A percentile compares a stretch with the other conserved stretches of the same genome.
These are phyloP conservation scores for Dunaliella sp. DNA, from an alignment of 139 green algal genomes.

Conservation along the genomic window DNA sequence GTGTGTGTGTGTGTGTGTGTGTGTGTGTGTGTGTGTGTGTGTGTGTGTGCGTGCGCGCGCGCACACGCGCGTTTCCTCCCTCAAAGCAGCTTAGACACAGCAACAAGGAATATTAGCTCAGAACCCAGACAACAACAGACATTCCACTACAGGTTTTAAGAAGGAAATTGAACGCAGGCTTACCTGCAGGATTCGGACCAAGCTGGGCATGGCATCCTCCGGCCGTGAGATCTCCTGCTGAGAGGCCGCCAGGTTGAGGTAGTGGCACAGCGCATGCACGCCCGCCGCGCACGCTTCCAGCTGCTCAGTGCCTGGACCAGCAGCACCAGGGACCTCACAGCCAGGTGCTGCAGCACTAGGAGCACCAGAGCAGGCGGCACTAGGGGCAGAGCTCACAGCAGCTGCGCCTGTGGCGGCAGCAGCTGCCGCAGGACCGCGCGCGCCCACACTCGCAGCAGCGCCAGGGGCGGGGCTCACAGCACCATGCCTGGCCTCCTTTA, in stretches of 20 bases:
- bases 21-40: too few species aligned
- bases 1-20: too few species aligned
- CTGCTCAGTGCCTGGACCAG: background rate
- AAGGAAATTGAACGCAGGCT: too few species aligned
- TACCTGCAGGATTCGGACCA: conserved; percentile 48
- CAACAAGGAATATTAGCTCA: too few species aligned
- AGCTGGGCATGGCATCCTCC: conserved; percentile 35
- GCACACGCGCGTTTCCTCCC: too few species aligned
- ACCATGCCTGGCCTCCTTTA: background rate
- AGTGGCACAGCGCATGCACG: conserved; percentile 35
- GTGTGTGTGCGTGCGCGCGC: too few species aligned
- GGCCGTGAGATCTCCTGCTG: background rate
- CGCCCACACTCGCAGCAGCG: background rate
- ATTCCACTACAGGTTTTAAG: too few species aligned
- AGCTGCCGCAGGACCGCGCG: conserved; percentile 1
- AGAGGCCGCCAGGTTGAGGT: conserved; percentile 28
- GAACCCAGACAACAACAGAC: too few species aligned
- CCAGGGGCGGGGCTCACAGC: background rate
- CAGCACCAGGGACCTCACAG: background rate
- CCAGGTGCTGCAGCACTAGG: background rate
- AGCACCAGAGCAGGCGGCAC: background rate
- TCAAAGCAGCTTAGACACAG: too few species aligned
- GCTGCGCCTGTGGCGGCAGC: background rate
- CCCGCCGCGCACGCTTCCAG: conserved; percentile 24
- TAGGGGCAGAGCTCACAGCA: background rate